Conservation (phyloP, 768 basidiomycete genomes). For the Coprinopsis sp. region DNA sequence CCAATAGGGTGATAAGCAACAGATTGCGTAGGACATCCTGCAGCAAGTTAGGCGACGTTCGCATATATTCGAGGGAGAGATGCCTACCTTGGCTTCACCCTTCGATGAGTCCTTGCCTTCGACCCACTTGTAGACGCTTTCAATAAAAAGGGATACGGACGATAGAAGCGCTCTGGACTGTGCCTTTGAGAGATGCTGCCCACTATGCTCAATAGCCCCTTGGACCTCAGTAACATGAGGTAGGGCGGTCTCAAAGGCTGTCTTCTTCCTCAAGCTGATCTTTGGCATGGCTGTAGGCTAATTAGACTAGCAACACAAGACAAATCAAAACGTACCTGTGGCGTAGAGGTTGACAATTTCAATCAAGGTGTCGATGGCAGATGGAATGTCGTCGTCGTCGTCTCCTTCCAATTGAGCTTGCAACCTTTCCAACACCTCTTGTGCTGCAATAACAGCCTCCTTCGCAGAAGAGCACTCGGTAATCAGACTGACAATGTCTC, state of each 20-base stretch:
- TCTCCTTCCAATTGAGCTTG: slow-evolving; percentile 23
- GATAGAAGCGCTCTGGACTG: slow-evolving; percentile 32
- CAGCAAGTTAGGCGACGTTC: not conserved
- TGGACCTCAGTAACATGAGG: slow-evolving; percentile 37
- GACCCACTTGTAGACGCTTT: slow-evolving; percentile 27
- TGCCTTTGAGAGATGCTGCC: slow-evolving; percentile 4
- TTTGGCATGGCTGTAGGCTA: slow-evolving; percentile 38
- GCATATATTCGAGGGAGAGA: not conserved
- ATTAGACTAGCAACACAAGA: slow-evolving; percentile 6
- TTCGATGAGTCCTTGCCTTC: slow-evolving; percentile 19
- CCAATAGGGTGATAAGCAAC: slow-evolving; percentile 13
- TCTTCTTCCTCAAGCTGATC: slow-evolving; percentile 37
- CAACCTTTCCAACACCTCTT: slow-evolving; percentile 41
- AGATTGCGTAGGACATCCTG: slow-evolving; percentile 19
- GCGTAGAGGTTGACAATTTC: slow-evolving; percentile 35
- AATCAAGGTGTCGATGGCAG: slow-evolving; percentile 29
- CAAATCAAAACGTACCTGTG: slow-evolving; percentile 24
- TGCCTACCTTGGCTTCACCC: slow-evolving; percentile 23
- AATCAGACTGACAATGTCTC: slow-evolving; percentile 36
- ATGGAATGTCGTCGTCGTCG: slow-evolving; percentile 19
- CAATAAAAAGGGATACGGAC: slow-evolving; percentile 24
- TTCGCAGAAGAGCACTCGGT: slow-evolving; percentile 39
- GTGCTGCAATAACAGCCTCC: slow-evolving; percentile 42
- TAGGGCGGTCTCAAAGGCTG: slow-evolving; percentile 37
- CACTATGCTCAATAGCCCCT: slow-evolving; percentile 23